Percentiles rank a stretch among this genome's conserved stretches.
Evolutionary conservation across 2,329 filamentous ascomycete species (phyloP).

Genomic region (Neofusicoccum cordaticola): DNA sequence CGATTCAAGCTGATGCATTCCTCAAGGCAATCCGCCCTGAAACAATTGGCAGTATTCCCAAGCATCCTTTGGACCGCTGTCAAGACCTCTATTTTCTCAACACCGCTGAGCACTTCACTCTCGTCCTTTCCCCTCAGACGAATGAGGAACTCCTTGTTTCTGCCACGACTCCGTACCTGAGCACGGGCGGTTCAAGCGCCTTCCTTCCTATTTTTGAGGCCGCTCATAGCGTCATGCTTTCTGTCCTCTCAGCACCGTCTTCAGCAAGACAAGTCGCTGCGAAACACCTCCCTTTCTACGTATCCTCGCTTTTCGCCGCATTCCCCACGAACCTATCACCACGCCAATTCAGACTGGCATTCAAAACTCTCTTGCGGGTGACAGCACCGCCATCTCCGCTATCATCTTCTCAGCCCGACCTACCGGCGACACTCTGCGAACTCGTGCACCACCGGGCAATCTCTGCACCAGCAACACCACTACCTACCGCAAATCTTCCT

Average conservation of each 20-base stretch:
- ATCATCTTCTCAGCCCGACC: slow-evolving; percentile 67
- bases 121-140: slow-evolving; percentile 62
- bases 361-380: slow-evolving; percentile 79
- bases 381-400: slow-evolving; percentile 76
- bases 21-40: slow-evolving; percentile 61
- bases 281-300: slow-evolving; percentile 75
- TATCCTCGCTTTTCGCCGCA: slow-evolving; percentile 73
- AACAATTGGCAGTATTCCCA: slow-evolving; percentile 56
- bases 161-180: slow-evolving; percentile 72
- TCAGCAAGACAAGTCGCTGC: slow-evolving; percentile 66
- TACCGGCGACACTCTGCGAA: slow-evolving; percentile 79
- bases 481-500: slow-evolving; percentile 36
- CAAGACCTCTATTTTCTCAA: slow-evolving; percentile 90
- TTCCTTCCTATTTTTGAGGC: slow-evolving; percentile 78
- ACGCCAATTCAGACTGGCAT: slow-evolving; percentile 83
- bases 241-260: slow-evolving; percentile 75
- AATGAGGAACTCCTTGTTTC: slow-evolving; percentile 73
- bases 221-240: slow-evolving; percentile 77
- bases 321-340: slow-evolving; percentile 77
- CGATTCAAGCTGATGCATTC: slow-evolving; percentile 63
- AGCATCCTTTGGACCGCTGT: slow-evolving; percentile 65
- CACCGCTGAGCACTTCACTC: slow-evolving; percentile 76
- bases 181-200: slow-evolving; percentile 54
- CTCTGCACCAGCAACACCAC: slow-evolving; percentile 48
- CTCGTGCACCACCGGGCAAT: slow-evolving; percentile 67